Evolutionary conservation across 192 early-diverging fungal species (phyloP), one percentile per base, ranked within the genome.

Genomic region (Chytriomyces sp.): DNA sequence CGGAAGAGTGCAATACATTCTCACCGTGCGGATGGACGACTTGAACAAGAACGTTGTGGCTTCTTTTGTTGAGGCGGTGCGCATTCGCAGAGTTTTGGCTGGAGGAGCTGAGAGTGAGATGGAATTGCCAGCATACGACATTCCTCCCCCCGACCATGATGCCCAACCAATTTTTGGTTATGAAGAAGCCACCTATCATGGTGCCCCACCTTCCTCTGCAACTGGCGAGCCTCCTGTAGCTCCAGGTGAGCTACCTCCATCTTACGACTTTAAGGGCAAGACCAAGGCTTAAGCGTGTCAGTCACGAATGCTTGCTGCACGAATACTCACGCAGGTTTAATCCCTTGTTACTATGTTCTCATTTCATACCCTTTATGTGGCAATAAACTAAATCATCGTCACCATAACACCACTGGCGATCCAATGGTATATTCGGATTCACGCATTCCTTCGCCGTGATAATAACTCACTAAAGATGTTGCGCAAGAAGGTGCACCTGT

Each of bases 401-500:
- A n/a, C n/a, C n/a, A n/a, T n/a, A n/a, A n/a, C 28, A 77, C 37
- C 26, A 37, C 44, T 7, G 68, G 73, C 17, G 59, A 6, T n/a
- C 34, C 36, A 49, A 17, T 14, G 70, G 32, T 6, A 56, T 59
- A 6, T 39, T 55, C 39, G 25, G 10, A 52, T 77, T 56, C 22
- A 33, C 25, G 64, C 76, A 77, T 10, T n/a, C 4, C 22, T 53
- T 22, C 55, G 76, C 70, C n/a, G 52, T 64, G 1, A 60, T 44
- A 53, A 39, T 32, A 10, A 73, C 62, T 7, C 25, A 25, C 8
- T 77, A 59, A 39, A 77, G 54, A 75, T 31, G 63, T 79, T 79
- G 8, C 64, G 10, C 32, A 79, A 75, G 64, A 41, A 80, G 52
- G 73, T 52, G 53, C 52, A 64, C 17, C 7, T 39, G 75, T 78